Conservation (phyloP, 768 basidiomycete species). For the Hygrophoropsis aurantiaca region DNA sequence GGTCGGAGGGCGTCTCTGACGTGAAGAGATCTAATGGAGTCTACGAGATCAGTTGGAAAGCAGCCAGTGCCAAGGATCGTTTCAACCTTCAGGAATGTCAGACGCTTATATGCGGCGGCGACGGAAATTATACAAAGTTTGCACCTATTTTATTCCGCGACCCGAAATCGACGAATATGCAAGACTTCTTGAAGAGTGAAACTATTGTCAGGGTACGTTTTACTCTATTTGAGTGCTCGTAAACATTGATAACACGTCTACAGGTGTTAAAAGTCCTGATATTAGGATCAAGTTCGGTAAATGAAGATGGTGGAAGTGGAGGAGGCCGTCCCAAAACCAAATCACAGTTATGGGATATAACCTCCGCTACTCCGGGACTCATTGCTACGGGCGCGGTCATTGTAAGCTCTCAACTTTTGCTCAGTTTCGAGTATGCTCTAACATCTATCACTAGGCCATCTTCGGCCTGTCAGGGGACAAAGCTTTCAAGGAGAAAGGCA, state of each 20-base stretch:
- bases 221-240: neutral
- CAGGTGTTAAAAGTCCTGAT: neutral
- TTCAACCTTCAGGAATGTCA: neutral
- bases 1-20: conserved; percentile 1
- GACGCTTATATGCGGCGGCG: neutral
- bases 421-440: too few species aligned
- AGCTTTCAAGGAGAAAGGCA: neutral
- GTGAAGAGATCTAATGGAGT: neutral
- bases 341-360: conserved; percentile 2
- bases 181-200: neutral
- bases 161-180: neutral
- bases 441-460: conserved; percentile 2
- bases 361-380: neutral
- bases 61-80: too few species aligned
- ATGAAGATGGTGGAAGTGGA: neutral
- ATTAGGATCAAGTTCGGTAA: neutral
- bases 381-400: conserved; percentile 5
- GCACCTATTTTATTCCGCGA: neutral
- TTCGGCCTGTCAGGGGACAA: conserved; percentile 5
- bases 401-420: neutral
- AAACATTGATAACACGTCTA: too few species aligned
- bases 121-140: conserved; percentile 3
- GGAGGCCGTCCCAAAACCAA: conserved; percentile 2
- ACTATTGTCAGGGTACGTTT: conserved; percentile 1
- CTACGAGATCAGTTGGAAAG: too few species aligned